These are phyloP conservation scores for Trametes sanguinea DNA, from an alignment of 768 basidiomycete genomes.

Conservation along the genomic window DNA sequence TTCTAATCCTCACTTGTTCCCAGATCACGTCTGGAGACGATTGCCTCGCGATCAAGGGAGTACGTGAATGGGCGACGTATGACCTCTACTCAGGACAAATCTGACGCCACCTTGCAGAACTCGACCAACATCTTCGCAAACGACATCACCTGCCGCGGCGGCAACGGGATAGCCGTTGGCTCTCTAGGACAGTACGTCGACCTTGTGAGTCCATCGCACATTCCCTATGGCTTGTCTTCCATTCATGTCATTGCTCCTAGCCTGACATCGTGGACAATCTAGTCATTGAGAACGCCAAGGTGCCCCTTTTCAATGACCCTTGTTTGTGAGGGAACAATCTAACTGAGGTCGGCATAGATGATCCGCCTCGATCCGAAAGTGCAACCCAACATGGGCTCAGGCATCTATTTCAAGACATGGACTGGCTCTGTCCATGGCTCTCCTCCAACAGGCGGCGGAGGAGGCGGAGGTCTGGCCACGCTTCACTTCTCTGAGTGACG, in stretches of 20 bases:
- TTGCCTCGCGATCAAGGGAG: slow-evolving; percentile 63
- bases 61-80: slow-evolving; percentile 23
- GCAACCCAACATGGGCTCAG: slow-evolving; percentile 59
- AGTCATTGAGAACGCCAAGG: slow-evolving; percentile 48
- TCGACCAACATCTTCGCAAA: slow-evolving; percentile 51
- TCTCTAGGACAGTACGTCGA: slow-evolving; percentile 59
- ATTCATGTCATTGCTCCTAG: slow-evolving; percentile 29
- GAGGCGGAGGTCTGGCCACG: slow-evolving; percentile 44
- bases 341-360: slow-evolving; percentile 34
- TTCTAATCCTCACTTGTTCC: background rate
- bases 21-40: slow-evolving; percentile 60
- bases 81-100: background rate
- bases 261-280: slow-evolving; percentile 56
- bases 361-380: slow-evolving; percentile 48
- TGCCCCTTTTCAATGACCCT: slow-evolving; percentile 24
- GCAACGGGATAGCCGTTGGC: slow-evolving; percentile 62
- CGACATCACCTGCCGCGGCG: slow-evolving; percentile 58
- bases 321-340: background rate
- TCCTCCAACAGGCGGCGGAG: slow-evolving; percentile 60
- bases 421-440: slow-evolving; percentile 49
- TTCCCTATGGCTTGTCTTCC: background rate
- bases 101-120: slow-evolving; percentile 39
- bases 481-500: background rate
- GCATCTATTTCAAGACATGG: slow-evolving; percentile 64
- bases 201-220: slow-evolving; percentile 38